Conservation (phyloP, 495 filamentous ascomycete genomes). For the Penicillium bovifimosum region DNA sequence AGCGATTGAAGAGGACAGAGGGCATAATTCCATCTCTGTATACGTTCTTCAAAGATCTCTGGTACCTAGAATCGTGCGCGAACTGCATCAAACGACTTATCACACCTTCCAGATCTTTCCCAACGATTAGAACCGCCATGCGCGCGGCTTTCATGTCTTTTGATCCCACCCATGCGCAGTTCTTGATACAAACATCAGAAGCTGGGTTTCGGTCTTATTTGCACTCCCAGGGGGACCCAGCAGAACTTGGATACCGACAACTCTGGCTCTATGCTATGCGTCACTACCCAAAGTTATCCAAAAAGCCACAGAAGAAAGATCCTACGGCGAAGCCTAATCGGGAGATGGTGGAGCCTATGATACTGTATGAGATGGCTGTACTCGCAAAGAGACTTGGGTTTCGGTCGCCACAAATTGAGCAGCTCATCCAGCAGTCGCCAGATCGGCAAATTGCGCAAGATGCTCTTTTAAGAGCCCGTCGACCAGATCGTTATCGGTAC, state of each 20-base stretch:
- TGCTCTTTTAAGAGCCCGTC: background rate
- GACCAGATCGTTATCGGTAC: background rate
- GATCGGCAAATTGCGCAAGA: slow-evolving; percentile 3
- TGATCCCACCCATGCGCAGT: background rate
- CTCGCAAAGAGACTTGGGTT: slow-evolving; percentile 1
- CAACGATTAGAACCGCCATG: slow-evolving; percentile 17
- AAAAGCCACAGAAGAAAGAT: slow-evolving; percentile 13
- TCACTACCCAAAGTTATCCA: slow-evolving; percentile 21
- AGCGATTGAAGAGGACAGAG: slow-evolving; percentile 8
- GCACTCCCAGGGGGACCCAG: background rate
- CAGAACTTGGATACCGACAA: slow-evolving; percentile 18
- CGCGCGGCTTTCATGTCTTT: background rate
- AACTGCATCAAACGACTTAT: slow-evolving; percentile 26
- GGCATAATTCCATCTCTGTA: slow-evolving; percentile 25
- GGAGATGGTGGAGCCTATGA: slow-evolving; percentile 18
- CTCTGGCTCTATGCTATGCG: slow-evolving; percentile 24
- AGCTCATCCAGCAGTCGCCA: background rate
- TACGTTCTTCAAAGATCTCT: slow-evolving; percentile 31
- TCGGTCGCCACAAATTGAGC: background rate
- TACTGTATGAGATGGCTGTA: slow-evolving; percentile 2
- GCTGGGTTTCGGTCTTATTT: slow-evolving; percentile 6
- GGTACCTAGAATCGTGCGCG: slow-evolving; percentile 26
- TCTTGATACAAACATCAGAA: slow-evolving; percentile 23
- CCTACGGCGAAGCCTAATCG: background rate
- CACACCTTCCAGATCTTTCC: slow-evolving; percentile 8